Evolutionary conservation across 78 protist species (phyloP), one percentile per base, ranked within the genome.

Genomic region (Dictyostelium discoideum): DNA sequence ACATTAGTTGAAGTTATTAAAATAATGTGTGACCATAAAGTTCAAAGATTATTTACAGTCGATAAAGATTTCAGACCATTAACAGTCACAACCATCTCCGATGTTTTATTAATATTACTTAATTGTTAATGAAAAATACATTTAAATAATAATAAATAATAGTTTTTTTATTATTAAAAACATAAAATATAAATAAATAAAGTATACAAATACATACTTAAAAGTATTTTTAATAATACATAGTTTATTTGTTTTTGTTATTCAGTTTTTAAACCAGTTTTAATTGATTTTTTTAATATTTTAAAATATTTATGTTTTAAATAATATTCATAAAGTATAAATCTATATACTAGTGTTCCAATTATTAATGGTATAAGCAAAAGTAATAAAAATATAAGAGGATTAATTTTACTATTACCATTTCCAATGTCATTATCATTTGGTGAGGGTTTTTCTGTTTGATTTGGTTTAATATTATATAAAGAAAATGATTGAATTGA

Each of bases 41-140:
- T 78, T 24, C 92, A 86, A 37, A 73, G 85, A 57, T 81, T 86
- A 26, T 86, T 74, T 76, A 86, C 80, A 50, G 85, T 76, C 0
- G 84, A 74, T 39, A 69, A 40, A 16, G 37, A 73, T n/a, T 14
- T 48, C 37, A 86, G 26, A 57, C 92, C 92, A 39, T 20, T 29
- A 10, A 72, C 92, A 7, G 85, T 86, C 9, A 77, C 77, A 18
- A 76, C 92, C 1, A 77, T 86, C 13, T 73, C 92, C 10, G 92
- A 86, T 77, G 54, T 86, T 22, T 29, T 86, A 32, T 73, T 82
- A 32, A 14, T 60, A 54, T 22, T 86, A 14, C 79, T 86, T 54
- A 86, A 86, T 86, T 86, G 92, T 76, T 86, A 48, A 86, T 8
- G 46, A 37, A 29, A 16, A 29, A 16, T n/a, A 69, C 77, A 22